phyloP scores from a whole-genome alignment of 352 stramenopile species.

The Phytophthora citricola region DNA sequence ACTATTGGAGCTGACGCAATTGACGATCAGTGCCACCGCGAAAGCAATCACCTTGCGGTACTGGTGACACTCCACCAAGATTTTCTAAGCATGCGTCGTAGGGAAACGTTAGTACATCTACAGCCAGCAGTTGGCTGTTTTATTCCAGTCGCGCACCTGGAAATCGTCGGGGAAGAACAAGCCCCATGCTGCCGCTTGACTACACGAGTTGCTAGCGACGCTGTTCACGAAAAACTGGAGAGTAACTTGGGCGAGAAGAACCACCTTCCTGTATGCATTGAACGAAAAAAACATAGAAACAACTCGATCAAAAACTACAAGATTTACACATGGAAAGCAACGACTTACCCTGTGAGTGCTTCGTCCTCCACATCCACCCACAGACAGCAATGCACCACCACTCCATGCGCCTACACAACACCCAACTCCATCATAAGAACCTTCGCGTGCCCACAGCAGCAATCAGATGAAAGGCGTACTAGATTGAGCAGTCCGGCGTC shows the following conservation, averaged over 20 bases:
- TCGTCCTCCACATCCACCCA: conserved; percentile 76
- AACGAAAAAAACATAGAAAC: not conserved
- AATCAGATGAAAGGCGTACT: conserved; percentile 7
- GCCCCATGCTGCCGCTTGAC: conserved; percentile 60
- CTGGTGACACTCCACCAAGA: conserved; percentile 80
- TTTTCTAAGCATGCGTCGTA: conserved; percentile 55
- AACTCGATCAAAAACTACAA: not conserved
- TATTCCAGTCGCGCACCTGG: conserved; percentile 44
- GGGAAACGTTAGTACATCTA: conserved; percentile 6
- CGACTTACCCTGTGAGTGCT: conserved; percentile 44
- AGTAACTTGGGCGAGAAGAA: conserved; percentile 67
- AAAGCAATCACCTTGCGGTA: conserved; percentile 83
- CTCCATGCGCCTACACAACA: conserved; percentile 43
- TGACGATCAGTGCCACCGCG: conserved; percentile 63
- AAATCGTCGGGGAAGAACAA: conserved; percentile 77
- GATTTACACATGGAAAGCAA: not conserved
- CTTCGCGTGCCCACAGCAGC: too few relatives aligned
- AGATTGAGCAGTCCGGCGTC: conserved; percentile 28
- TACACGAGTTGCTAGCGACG: conserved; percentile 50
- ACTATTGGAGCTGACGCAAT: conserved; percentile 64
- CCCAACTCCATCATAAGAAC: conserved; percentile 8
- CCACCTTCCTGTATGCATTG: conserved; percentile 35
- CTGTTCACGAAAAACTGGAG: conserved; percentile 84
- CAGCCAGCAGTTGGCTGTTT: not conserved
- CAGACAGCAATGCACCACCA: conserved; percentile 47